Conservation (phyloP, 2,329 filamentous ascomycete genomes). For the Byssoonygena ceratinophila region DNA sequence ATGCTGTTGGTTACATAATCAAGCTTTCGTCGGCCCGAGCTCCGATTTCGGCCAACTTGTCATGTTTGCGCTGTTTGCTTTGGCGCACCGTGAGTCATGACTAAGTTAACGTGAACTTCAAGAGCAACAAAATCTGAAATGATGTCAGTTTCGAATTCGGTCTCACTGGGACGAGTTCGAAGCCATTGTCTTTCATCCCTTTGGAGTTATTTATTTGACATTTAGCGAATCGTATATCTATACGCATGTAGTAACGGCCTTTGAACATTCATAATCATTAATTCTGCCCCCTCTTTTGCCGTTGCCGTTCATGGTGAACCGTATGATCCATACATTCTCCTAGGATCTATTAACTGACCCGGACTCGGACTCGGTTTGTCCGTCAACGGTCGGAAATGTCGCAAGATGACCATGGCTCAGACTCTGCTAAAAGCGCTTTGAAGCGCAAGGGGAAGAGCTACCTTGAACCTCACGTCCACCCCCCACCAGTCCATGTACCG, state of each 20-base stretch:
- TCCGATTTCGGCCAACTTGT: too few species aligned
- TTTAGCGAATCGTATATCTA: background rate
- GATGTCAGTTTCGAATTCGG: conserved; percentile 7
- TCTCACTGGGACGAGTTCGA: background rate
- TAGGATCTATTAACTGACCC: too few species aligned
- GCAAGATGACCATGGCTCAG: background rate
- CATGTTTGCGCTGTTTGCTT: background rate
- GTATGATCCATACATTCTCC: too few species aligned
- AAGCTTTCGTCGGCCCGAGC: too few species aligned
- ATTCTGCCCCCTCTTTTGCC: too few species aligned
- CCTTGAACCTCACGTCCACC: conserved; percentile 11
- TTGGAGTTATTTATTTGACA: background rate
- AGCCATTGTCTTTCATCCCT: background rate
- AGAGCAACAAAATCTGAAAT: conserved; percentile 3
- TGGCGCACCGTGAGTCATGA: background rate
- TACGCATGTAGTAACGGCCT: too few species aligned
- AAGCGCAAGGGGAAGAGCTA: background rate
- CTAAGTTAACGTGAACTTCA: background rate
- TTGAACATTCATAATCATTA: too few species aligned
- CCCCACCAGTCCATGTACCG: conserved; percentile 8
- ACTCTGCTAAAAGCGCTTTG: background rate
- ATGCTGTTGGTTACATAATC: too few species aligned
- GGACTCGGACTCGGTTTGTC: background rate
- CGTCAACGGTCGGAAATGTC: background rate
- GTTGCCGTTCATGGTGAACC: background rate